Percentiles rank a stretch among this genome's conserved stretches.
Conservation (phyloP, 2,329 filamentous ascomycete genomes). For the Lecanicillium sp. region DNA sequence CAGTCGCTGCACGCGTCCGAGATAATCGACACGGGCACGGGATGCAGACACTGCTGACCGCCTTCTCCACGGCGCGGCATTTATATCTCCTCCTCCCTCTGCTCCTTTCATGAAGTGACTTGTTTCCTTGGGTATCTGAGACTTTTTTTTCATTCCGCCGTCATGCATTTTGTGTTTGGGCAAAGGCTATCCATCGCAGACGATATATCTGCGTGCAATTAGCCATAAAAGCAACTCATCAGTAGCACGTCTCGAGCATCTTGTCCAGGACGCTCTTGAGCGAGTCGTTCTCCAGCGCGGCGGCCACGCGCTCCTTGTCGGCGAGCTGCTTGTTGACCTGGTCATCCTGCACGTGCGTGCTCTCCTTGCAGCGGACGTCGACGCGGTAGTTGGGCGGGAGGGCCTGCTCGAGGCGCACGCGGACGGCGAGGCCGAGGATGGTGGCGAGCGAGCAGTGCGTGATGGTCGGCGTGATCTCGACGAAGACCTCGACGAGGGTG, state of each 20-base stretch:
- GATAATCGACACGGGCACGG: no score
- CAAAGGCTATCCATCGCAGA: background rate
- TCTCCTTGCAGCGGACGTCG: constrained; percentile 90
- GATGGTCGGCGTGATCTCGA: constrained; percentile 92
- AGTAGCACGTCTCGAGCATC: constrained; percentile 84
- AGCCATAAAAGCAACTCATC: no score
- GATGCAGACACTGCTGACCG: no score
- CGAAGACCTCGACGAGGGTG: constrained; percentile 66
- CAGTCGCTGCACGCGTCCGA: no score
- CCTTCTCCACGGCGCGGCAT: no score
- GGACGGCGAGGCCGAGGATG: constrained; percentile 88
- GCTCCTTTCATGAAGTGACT: no score
- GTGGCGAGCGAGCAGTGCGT: constrained; percentile 96
- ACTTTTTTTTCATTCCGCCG: background rate
- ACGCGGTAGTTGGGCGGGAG: constrained; percentile 87
- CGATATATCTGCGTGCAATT: no score
- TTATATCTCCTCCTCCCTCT: no score
- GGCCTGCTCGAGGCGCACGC: constrained; percentile 84
- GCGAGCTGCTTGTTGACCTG: constrained; percentile 95
- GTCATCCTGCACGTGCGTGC: constrained; percentile 89
- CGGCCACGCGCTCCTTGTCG: constrained; percentile 94
- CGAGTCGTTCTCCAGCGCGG: constrained; percentile 88
- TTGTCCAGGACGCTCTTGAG: constrained; percentile 83
- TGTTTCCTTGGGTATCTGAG: no score
- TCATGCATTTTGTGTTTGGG: no score